Conservation (phyloP, 805 yeast genomes). For the Candida oleophila region DNA sequence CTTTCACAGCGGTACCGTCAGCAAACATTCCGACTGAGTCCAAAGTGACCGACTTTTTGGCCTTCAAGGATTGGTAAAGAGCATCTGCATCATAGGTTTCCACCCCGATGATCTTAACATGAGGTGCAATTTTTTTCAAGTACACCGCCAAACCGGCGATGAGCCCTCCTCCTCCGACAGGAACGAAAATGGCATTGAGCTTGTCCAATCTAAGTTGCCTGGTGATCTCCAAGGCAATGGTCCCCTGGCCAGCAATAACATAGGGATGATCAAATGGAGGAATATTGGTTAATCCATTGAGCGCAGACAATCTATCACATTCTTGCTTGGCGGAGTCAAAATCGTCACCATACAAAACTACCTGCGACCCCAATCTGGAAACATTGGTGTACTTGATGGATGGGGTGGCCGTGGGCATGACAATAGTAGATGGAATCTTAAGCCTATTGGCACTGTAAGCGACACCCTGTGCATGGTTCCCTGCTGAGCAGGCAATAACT, state of each 20-base stretch:
- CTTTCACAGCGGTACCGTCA: constrained; percentile 95
- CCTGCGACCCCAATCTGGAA: constrained; percentile 88
- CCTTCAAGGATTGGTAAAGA: constrained; percentile 66
- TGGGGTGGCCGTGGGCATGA: constrained; percentile 98
- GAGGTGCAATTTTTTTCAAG: constrained; percentile 95
- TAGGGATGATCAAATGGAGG: constrained; percentile 99
- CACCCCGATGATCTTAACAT: constrained; percentile 91
- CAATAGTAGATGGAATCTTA: constrained; percentile 91
- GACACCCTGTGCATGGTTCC: constrained; percentile 99
- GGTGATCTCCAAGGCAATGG: constrained; percentile 88
- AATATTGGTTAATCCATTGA: constrained; percentile 77
- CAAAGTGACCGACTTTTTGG: constrained; percentile 54
- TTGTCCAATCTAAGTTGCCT: constrained; percentile 80
- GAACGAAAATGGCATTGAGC: constrained; percentile 83
- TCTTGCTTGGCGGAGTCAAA: constrained; percentile 94
- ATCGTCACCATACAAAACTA: constrained; percentile 89
- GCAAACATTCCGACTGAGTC: constrained; percentile 92
- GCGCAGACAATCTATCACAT: constrained; percentile 67
- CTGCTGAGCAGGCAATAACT: constrained; percentile 97
- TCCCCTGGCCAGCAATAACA: constrained; percentile 98
- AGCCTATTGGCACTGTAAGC: constrained; percentile 86
- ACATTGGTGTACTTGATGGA: constrained; percentile 92
- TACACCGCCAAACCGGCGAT: constrained; percentile 89
- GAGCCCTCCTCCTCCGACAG: constrained; percentile 97
- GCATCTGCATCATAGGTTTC: constrained; percentile 96